A percentile compares a stretch with the other conserved stretches of the same genome.
Conservation (phyloP, 495 filamentous ascomycete species). For the Penicillium riverlandense region DNA sequence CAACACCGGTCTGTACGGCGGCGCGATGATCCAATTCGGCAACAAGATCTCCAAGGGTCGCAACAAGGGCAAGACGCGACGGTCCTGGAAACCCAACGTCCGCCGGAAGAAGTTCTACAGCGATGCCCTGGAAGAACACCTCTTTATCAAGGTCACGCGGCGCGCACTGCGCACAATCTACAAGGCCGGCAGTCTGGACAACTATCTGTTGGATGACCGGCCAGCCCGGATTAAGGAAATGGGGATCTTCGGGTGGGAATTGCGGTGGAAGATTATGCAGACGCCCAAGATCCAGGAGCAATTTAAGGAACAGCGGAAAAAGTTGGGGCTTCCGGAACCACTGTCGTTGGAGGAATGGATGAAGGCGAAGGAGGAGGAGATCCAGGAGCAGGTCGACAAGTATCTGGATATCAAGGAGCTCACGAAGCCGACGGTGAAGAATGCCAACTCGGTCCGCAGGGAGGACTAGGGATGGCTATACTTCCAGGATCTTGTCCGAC, state of each 20-base stretch:
- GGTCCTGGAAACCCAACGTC: conserved; percentile 84
- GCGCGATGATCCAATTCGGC: conserved; percentile 72
- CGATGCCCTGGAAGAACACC: conserved; percentile 51
- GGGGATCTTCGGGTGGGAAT: conserved; percentile 78
- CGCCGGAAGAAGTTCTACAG: conserved; percentile 69
- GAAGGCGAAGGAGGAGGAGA: conserved; percentile 29
- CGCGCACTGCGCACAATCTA: conserved; percentile 77
- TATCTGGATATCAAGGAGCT: conserved; percentile 28
- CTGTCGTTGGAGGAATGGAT: conserved; percentile 34
- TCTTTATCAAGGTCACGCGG: conserved; percentile 70
- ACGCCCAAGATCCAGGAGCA: conserved; percentile 51
- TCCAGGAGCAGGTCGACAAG: conserved; percentile 24
- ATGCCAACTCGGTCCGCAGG: conserved; percentile 21
- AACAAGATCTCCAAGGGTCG: conserved; percentile 73
- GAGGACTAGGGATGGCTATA: too few species aligned
- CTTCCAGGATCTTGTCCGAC: conserved; percentile 9
- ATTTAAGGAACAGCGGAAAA: conserved; percentile 49
- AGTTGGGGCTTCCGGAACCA: conserved; percentile 38
- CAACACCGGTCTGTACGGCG: conserved; percentile 80
- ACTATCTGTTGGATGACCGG: conserved; percentile 76
- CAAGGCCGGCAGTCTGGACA: conserved; percentile 81
- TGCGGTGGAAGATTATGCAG: conserved; percentile 83
- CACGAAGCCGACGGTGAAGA: conserved; percentile 31
- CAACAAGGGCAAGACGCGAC: conserved; percentile 76
- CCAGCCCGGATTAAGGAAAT: conserved; percentile 70